Base-by-base conservation (phyloP, 768 basidiomycete genomes). In the Rickenella mellea region DNA sequence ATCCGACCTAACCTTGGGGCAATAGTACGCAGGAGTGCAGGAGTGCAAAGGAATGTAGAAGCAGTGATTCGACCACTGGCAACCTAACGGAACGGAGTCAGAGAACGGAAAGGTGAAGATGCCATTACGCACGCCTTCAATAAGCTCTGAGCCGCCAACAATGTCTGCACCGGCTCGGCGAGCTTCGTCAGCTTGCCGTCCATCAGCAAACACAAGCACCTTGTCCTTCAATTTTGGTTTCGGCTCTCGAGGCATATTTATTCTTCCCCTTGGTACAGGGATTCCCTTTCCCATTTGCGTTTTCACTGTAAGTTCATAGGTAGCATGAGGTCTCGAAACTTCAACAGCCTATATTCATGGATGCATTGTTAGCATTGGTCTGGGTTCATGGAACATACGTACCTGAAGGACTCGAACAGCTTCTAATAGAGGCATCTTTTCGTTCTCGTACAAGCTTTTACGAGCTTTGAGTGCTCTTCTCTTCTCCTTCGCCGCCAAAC, bases 181-280 rank as follows among this genome's bases (percentile, higher is more conserved):
- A 0, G 96, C 96, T 21, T 85, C 80, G 15, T 88, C 85, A 14
- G 83, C 88, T 39, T 74, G 70, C 43, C 78, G 69, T 5, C 89
- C 89, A 51, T 91, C 87, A 3, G 92, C 92, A 53, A 98, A 97
- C 24, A 94, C 91, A n/a, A 96, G 71, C 41, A 98, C 80, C 42
- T 74, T 79, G 46, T 87, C 84, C 51, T 80, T 74, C 21, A 75
- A 60, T 54, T 87, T 88, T 36, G 55, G 48, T 29, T 56, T 57
- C 28, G 83, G 75, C 52, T 93, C 88, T 37, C 79, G 68, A 0
- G 92, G 90, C 37, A 97, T 73, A 50, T 74, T 81, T 39, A 92
- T 79, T 48, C 91, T 84, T 3, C 96, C 96, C 57, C 89, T 87
- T 7, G 94, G 86, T 14, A 94, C 80, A 21, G 86, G 74, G 32